Base-by-base conservation (phyloP, 164 flowering plant genomes). In the Annona cherimola region DNA sequence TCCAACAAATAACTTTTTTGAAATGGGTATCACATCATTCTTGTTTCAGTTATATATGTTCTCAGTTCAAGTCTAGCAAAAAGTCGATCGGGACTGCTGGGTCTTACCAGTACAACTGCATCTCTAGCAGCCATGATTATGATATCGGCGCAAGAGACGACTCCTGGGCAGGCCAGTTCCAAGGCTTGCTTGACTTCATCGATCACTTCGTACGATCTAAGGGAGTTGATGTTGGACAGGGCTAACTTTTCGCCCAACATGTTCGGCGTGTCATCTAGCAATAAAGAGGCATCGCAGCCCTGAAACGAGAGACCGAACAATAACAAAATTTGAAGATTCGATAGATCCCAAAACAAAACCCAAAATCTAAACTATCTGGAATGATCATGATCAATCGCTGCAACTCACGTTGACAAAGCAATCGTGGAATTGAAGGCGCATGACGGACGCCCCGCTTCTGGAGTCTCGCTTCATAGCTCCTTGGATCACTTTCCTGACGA, bases 381-480 rank as follows among this genome's bases (percentile, higher is more conserved):
- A 9, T 16, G 9, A 50, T 9, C 57, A 11, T 50, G 57, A 9
- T 50, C 57, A n/a, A 5, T 16, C 4, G 5, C 18, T 64, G 11
- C 35, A 26, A 19, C 40, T 82, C 84, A 92, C 99, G 75, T 91
- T 87, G 9, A 95, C 99, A 42, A 95, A 87, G 79, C 98, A 95
- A 66, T 95, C 99, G 70, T 95, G 99, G 79, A 93, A 95, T 61
- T 95, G 99, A 63, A 93, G 79, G 19, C 99, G 91, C 98, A 95
- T 93, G 60, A 93, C 97, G 2, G 98, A 93, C 43, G 99, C 97
- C 1, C 71, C 90, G 68, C 86, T 88, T 68, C 98, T 79, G 19
- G 86, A 74, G 69, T 94, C 97, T 78, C 84, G 82, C 3, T 60
- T 19, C 85, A 87, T 76, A 76, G 94, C 88, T 54, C 76, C 79